These are phyloP conservation scores for Microcos paniculata DNA, from an alignment of 345 rosid species.

Conservation along the genomic window DNA sequence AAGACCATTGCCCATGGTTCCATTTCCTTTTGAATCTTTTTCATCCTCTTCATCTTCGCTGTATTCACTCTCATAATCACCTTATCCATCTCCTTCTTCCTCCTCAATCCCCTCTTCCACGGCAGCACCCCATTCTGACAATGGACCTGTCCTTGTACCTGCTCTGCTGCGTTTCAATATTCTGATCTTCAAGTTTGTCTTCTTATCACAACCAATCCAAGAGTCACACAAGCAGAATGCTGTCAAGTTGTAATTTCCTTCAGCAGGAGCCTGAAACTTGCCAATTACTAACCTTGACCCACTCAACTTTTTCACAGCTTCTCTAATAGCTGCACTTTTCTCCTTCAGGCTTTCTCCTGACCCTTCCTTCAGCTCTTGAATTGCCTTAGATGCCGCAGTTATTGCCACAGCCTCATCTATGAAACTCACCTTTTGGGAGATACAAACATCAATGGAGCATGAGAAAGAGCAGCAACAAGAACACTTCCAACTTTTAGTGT, in stretches of 20 bases:
- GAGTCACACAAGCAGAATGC: conserved; percentile 16
- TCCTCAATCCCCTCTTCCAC: conserved; percentile 14
- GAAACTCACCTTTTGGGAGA: conserved; percentile 94
- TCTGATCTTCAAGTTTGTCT: conserved; percentile 13
- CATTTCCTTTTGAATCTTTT: not conserved
- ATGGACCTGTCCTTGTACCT: conserved; percentile 5
- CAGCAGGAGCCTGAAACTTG: conserved; percentile 42
- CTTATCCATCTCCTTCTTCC: conserved; percentile 14
- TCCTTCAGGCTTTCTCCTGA: conserved; percentile 81
- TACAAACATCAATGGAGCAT: conserved; percentile 85
- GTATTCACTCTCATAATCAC: conserved; percentile 18
- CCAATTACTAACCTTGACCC: conserved; percentile 32
- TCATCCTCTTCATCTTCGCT: conserved; percentile 9
- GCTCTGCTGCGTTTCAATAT: conserved; percentile 6
- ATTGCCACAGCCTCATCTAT: conserved; percentile 87
- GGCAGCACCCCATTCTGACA: not conserved
- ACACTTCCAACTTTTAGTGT: conserved; percentile 79
- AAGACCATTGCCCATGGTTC: not conserved
- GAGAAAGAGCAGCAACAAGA: conserved; percentile 84
- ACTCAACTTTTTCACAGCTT: conserved; percentile 12
- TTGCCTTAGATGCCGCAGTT: conserved; percentile 66
- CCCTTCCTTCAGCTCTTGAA: conserved; percentile 41
- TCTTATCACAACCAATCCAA: conserved; percentile 16
- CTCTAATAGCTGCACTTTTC: conserved; percentile 47
- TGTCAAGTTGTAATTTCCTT: conserved; percentile 15